Conservation (phyloP, 345 rosid genomes). For the Trapa bicornis region DNA sequence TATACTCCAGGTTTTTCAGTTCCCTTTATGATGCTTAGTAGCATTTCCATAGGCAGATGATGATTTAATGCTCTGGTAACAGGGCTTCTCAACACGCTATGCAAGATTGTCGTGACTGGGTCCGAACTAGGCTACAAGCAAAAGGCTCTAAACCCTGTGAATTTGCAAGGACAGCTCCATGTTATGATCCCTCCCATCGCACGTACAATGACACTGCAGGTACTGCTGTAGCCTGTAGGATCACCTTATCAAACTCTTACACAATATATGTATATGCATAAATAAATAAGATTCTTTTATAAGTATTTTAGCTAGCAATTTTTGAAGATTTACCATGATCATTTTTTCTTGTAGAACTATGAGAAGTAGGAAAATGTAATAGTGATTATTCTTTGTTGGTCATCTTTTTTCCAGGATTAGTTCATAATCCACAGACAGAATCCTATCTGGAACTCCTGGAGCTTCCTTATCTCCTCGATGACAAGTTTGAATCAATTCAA, state of each 20-base stretch:
- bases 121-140: constrained; percentile 46
- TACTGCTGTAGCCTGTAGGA: constrained; percentile 12
- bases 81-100: constrained; percentile 39
- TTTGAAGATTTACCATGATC: background rate
- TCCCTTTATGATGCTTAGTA: background rate
- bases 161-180: constrained; percentile 52
- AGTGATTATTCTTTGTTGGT: background rate
- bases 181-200: constrained; percentile 37
- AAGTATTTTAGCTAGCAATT: background rate
- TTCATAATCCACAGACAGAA: constrained; percentile 63
- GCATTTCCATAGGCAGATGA: background rate
- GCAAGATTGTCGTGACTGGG: constrained; percentile 55
- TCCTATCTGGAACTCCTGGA: constrained; percentile 66
- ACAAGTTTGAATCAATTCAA: constrained; percentile 28
- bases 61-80: constrained; percentile 4
- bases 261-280: background rate
- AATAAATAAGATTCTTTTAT: background rate
- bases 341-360: background rate
- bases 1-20: background rate
- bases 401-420: constrained; percentile 26
- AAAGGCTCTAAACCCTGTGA: constrained; percentile 65
- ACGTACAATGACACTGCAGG: constrained; percentile 22
- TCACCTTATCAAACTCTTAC: background rate
- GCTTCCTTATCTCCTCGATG: constrained; percentile 72
- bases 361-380: background rate